phyloP scores from a whole-genome alignment of 352 stramenopile species.

The Globisporangium parvum region DNA sequence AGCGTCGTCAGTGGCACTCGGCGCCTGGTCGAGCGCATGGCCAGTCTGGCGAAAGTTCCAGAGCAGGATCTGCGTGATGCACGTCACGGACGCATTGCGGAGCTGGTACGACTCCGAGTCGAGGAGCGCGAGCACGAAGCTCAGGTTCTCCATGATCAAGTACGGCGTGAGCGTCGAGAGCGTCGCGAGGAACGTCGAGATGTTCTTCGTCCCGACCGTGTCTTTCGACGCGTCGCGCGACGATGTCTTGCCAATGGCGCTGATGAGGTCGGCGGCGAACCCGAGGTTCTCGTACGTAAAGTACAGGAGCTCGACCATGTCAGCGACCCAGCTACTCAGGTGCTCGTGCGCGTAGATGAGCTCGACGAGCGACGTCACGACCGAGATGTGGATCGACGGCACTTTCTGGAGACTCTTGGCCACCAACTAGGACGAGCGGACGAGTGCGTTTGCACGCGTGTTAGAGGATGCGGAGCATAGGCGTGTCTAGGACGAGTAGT shows the following conservation, averaged over 20 bases:
- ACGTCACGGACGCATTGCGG: constrained; percentile 69
- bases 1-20: not conserved
- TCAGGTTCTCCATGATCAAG: constrained; percentile 70
- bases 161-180: constrained; percentile 56
- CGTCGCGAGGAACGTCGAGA: constrained; percentile 61
- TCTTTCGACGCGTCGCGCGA: constrained; percentile 66
- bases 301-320: constrained; percentile 58
- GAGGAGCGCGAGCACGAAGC: constrained; percentile 66
- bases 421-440: constrained; percentile 33
- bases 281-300: constrained; percentile 53
- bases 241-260: constrained; percentile 71
- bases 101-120: constrained; percentile 76
- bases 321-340: constrained; percentile 43
- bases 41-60: constrained; percentile 67
- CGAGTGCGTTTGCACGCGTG: too few species aligned
- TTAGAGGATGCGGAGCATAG: too few species aligned
- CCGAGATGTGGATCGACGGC: constrained; percentile 60
- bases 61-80: constrained; percentile 64
- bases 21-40: constrained; percentile 12
- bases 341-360: constrained; percentile 73
- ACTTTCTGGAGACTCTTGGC: constrained; percentile 51
- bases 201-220: constrained; percentile 63
- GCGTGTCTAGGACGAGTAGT: too few species aligned
- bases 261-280: constrained; percentile 69
- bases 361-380: constrained; percentile 67